These are phyloP conservation scores for Botrytis cinerea DNA, from an alignment of 2,329 filamentous ascomycete species.

Conservation along the genomic window DNA sequence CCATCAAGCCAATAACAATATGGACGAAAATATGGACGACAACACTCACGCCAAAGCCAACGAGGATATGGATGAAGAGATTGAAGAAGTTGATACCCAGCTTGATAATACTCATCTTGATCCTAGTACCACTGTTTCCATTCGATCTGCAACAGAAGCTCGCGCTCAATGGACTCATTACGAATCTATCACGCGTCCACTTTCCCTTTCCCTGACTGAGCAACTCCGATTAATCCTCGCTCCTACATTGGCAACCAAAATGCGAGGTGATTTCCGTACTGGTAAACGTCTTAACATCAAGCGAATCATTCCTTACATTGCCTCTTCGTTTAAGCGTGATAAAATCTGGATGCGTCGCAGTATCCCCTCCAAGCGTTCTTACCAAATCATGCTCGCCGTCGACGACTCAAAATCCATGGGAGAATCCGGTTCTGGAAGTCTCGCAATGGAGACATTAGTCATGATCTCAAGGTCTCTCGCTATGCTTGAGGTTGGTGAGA, in stretches of 20 bases:
- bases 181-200: constrained; percentile 78
- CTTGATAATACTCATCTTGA: constrained; percentile 73
- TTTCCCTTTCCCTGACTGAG: constrained; percentile 87
- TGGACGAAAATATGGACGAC: constrained; percentile 50
- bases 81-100: constrained; percentile 51
- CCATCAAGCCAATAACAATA: constrained; percentile 47
- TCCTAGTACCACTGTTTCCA: constrained; percentile 27
- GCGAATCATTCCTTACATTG: constrained; percentile 98
- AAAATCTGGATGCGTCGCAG: constrained; percentile 99
- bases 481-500: constrained; percentile 92
- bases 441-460: constrained; percentile 92
- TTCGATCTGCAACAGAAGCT: constrained; percentile 55
- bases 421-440: constrained; percentile 69
- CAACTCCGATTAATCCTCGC: constrained; percentile 94
- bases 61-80: constrained; percentile 43
- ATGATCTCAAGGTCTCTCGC: constrained; percentile 84
- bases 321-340: constrained; percentile 96
- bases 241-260: constrained; percentile 91
- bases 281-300: constrained; percentile 99
- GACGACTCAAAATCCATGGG: constrained; percentile 96
- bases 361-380: constrained; percentile 88
- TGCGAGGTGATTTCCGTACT: constrained; percentile 94
- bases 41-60: constrained; percentile 49
- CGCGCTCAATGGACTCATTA: constrained; percentile 82
- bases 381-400: constrained; percentile 96